These are phyloP conservation scores for Pichia sp. DNA, from an alignment of 1,139 yeast genomes.

Conservation along the genomic window DNA sequence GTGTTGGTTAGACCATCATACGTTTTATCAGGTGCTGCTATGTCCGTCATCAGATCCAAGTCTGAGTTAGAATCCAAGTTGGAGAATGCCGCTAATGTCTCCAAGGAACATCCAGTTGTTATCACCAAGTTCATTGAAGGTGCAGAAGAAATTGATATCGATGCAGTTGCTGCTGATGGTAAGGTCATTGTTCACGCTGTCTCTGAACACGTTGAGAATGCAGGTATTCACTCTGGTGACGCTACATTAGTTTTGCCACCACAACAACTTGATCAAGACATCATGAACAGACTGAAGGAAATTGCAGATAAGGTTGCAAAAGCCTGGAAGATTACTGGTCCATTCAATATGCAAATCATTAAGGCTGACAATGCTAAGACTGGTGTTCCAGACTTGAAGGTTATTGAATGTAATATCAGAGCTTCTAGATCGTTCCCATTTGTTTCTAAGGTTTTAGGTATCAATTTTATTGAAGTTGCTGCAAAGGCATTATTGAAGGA, in stretches of 20 bases:
- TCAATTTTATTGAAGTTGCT: constrained; percentile 90
- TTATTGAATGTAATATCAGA: constrained; percentile 96
- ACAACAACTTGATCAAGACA: constrained; percentile 53
- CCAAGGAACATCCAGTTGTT: constrained; percentile 95
- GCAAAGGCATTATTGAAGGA: constrained; percentile 76
- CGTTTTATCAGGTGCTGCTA: constrained; percentile 97
- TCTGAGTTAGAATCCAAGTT: constrained; percentile 75
- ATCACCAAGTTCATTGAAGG: constrained; percentile 93
- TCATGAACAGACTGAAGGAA: constrained; percentile 58
- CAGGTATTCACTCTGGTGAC: constrained; percentile 99
- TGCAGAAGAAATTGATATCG: constrained; percentile 95
- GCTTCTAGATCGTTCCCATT: constrained; percentile 99
- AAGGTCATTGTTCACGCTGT: constrained; percentile 88
- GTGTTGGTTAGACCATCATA: constrained; percentile 97
- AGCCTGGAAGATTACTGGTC: constrained; percentile 97
- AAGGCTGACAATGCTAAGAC: constrained; percentile 43
- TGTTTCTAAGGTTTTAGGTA: constrained; percentile 92
- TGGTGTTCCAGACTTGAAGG: constrained; percentile 58
- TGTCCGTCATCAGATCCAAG: constrained; percentile 82
- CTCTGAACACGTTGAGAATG: constrained; percentile 97
- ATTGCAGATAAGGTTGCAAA: constrained; percentile 89
- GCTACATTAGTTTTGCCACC: constrained; percentile 96
- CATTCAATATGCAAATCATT: constrained; percentile 97
- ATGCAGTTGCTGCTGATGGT: constrained; percentile 91
- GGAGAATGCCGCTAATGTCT: constrained; percentile 83